A percentile compares a stretch with the other conserved stretches of the same genome.
These are phyloP conservation scores for Umbelopsis sp. DNA, from an alignment of 371 early-diverging fungal species.

Conservation along the genomic window DNA sequence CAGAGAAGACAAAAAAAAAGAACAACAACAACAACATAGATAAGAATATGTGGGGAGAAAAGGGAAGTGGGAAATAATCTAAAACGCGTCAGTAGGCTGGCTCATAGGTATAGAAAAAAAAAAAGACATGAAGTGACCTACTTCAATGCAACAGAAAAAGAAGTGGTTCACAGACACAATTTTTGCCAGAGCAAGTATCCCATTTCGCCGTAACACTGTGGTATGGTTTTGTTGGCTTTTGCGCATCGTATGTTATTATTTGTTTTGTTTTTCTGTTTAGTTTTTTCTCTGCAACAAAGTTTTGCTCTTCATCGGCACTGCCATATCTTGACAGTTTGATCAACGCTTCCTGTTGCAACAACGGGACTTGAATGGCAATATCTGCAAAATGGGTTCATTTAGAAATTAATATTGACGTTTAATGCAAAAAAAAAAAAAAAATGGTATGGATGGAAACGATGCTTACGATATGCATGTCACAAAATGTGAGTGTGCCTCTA, in stretches of 20 bases:
- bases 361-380: slow-evolving; percentile 59
- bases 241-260: slow-evolving; percentile 1
- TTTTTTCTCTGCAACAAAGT: background rate
- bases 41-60: background rate
- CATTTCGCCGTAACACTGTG: background rate
- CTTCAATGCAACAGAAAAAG: background rate
- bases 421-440: background rate
- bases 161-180: background rate
- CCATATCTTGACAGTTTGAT: slow-evolving; percentile 80
- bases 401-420: background rate
- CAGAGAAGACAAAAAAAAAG: background rate
- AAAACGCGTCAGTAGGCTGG: background rate
- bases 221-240: background rate
- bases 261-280: background rate
- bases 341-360: slow-evolving; percentile 87
- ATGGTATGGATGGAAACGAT: slow-evolving; percentile 29
- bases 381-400: slow-evolving; percentile 16
- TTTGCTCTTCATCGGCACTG: slow-evolving; percentile 42
- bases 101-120: background rate
- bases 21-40: background rate
- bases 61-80: background rate
- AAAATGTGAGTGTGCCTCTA: slow-evolving; percentile 89
- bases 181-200: background rate
- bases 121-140: background rate
- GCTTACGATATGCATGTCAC: slow-evolving; percentile 79